These are phyloP conservation scores for Lithospermum erythrorhizon DNA, from an alignment of 257 asterid species.

Conservation along the genomic window DNA sequence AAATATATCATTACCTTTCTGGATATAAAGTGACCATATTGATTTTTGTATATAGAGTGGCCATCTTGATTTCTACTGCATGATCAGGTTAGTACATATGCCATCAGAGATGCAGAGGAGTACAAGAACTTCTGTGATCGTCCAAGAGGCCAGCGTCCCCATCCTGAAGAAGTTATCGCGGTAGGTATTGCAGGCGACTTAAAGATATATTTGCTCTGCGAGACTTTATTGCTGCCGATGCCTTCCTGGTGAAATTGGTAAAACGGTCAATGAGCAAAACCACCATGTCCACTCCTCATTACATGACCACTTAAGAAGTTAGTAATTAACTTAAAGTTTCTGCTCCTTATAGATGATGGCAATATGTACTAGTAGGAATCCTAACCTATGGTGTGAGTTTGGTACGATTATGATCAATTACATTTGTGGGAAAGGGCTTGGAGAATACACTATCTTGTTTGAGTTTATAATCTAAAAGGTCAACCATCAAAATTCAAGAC, in stretches of 20 bases:
- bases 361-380: too few relatives aligned
- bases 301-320: too few relatives aligned
- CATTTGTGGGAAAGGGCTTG: too few relatives aligned
- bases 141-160: constrained; percentile 81
- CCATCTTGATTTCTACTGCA: constrained; percentile 9
- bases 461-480: too few relatives aligned
- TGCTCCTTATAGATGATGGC: too few relatives aligned
- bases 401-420: too few relatives aligned
- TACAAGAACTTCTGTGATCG: constrained; percentile 96
- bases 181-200: constrained; percentile 29
- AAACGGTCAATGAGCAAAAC: not conserved
- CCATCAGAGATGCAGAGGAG: constrained; percentile 95
- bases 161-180: constrained; percentile 92
- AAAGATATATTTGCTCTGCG: not conserved
- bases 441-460: too few relatives aligned
- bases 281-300: too few relatives aligned
- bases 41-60: too few relatives aligned
- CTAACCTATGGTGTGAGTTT: too few relatives aligned
- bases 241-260: not conserved
- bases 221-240: not conserved
- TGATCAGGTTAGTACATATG: constrained; percentile 67
- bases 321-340: too few relatives aligned
- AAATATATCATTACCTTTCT: not conserved
- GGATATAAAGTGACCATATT: not conserved
- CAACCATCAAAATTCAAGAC: too few relatives aligned